Evolutionary conservation across 441 rosid genomes (phyloP).

Genomic region (Eruca vesicaria): DNA sequence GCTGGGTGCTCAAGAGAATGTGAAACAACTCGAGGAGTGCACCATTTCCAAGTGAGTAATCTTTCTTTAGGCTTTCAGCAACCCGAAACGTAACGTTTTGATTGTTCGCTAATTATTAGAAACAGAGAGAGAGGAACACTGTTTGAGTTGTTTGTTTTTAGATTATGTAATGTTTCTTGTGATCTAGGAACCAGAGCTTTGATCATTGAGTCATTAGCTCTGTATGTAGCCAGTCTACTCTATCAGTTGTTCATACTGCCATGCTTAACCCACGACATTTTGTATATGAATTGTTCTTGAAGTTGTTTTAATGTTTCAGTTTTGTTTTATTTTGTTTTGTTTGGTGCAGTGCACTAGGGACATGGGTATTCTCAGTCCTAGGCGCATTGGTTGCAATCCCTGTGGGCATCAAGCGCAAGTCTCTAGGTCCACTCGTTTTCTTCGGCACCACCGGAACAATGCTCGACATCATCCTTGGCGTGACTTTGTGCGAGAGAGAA

Average conservation of each 20-base stretch:
- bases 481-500: slow-evolving; percentile 85
- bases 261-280: neutral
- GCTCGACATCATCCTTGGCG: slow-evolving; percentile 87
- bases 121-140: no score
- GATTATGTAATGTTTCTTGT: neutral
- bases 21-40: no score
- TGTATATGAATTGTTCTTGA: neutral
- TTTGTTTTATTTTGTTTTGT: slow-evolving; percentile 15
- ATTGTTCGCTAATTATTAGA: no score
- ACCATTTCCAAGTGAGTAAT: no score
- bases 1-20: no score
- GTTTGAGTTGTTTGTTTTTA: no score
- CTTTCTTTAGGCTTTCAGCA: no score
- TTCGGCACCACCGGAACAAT: slow-evolving; percentile 93
- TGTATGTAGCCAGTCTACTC: slow-evolving; percentile 9
- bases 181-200: neutral
- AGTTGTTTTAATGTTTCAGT: neutral
- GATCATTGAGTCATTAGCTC: neutral
- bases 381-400: slow-evolving; percentile 92
- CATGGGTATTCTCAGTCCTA: slow-evolving; percentile 86
- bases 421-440: slow-evolving; percentile 82
- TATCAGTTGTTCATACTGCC: neutral
- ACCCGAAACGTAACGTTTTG: no score
- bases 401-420: slow-evolving; percentile 82
- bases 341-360: slow-evolving; percentile 71